Conservation (phyloP, 2,329 filamentous ascomycete species). For the Sporothrix humicola region DNA sequence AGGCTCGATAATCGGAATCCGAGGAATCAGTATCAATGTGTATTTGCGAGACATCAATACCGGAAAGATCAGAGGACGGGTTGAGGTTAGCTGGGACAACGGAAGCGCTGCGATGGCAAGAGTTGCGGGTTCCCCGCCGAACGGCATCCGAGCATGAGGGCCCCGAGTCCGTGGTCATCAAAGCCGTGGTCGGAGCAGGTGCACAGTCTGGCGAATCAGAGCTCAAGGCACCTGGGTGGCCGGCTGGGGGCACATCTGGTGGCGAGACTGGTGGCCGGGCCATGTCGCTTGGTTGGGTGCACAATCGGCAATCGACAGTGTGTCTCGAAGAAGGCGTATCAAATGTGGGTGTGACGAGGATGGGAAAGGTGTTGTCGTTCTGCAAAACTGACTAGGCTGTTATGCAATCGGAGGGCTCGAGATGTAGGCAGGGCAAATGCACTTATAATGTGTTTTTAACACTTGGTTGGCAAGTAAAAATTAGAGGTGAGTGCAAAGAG, state of each 20-base stretch:
- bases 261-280: constrained; percentile 19
- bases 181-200: background rate
- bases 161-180: no score
- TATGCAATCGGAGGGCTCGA: no score
- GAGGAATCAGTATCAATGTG: constrained; percentile 46
- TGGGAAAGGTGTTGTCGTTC: background rate
- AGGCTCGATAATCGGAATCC: constrained; percentile 49
- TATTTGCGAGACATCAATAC: constrained; percentile 38
- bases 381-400: no score
- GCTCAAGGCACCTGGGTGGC: background rate
- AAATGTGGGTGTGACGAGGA: background rate
- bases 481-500: background rate
- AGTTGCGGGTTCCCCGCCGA: background rate
- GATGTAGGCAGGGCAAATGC: no score
- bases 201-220: background rate
- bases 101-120: constrained; percentile 12
- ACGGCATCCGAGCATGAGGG: background rate
- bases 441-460: background rate
- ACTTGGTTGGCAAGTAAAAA: constrained; percentile 1
- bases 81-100: constrained; percentile 16
- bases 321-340: background rate
- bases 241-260: background rate
- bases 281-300: constrained; percentile 29
- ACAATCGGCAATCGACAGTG: background rate
- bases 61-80: constrained; percentile 22